A percentile compares a stretch with the other conserved stretches of the same genome.
These are phyloP conservation scores for Daldinia bambusicola DNA, from an alignment of 495 filamentous ascomycete species.

Conservation along the genomic window DNA sequence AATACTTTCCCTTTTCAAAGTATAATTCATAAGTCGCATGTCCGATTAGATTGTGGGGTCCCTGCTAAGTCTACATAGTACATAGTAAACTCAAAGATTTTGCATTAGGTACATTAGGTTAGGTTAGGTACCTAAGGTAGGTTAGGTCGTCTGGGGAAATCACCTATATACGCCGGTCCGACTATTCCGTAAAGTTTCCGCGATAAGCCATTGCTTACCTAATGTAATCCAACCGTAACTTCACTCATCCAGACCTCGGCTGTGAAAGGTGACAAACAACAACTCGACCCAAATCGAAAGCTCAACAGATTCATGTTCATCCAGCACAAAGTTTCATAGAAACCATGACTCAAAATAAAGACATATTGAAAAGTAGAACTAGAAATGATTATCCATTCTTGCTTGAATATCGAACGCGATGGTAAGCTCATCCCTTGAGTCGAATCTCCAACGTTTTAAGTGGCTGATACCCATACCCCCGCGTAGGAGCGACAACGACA, in stretches of 20 bases:
- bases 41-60: background rate
- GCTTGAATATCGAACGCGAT: conserved; percentile 87
- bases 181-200: background rate
- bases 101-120: too few relatives aligned
- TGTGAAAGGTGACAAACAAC: background rate
- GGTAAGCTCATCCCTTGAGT: conserved; percentile 61
- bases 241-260: background rate
- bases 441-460: conserved; percentile 3
- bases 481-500: conserved; percentile 95
- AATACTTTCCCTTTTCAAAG: background rate
- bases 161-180: background rate
- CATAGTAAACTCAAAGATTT: too few relatives aligned
- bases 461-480: conserved; percentile 2
- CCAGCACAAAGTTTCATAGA: background rate
- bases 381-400: conserved; percentile 81
- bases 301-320: background rate
- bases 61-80: background rate
- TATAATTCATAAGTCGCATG: background rate
- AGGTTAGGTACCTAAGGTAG: too few relatives aligned
- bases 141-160: background rate
- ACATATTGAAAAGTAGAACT: conserved; percentile 70
- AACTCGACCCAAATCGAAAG: background rate
- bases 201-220: background rate
- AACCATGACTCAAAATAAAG: conserved; percentile 50
- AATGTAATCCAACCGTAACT: background rate